These are phyloP conservation scores for Fusarium sp. DNA, from an alignment of 2,329 filamentous ascomycete genomes.

Conservation along the genomic window DNA sequence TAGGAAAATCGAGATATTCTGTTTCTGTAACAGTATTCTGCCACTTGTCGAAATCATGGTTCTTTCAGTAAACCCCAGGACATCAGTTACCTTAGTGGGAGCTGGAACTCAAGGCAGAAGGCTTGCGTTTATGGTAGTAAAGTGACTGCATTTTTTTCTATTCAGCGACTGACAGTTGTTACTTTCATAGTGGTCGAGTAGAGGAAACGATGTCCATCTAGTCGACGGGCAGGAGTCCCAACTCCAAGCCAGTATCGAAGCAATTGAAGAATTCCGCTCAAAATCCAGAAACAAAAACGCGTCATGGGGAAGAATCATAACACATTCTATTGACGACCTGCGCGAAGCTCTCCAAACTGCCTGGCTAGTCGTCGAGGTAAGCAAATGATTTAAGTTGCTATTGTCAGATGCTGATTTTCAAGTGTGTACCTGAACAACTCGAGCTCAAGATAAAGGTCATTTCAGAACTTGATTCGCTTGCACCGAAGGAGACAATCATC, in stretches of 20 bases:
- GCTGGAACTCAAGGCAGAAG: conserved; percentile 52
- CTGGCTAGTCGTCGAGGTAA: conserved; percentile 51
- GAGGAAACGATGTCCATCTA: conserved; percentile 49
- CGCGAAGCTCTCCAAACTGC: conserved; percentile 37
- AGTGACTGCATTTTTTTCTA: no score
- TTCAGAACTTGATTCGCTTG: conserved; percentile 54
- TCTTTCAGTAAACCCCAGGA: conserved; percentile 23
- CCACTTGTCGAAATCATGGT: conserved; percentile 20
- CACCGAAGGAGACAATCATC: conserved; percentile 55
- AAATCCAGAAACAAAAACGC: neutral
- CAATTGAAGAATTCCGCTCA: conserved; percentile 45
- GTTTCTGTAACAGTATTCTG: neutral
- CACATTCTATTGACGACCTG: conserved; percentile 37
- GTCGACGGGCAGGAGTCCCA: conserved; percentile 48
- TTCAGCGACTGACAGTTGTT: neutral
- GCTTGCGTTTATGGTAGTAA: conserved; percentile 37
- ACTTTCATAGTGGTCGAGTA: conserved; percentile 49
- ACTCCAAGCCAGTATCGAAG: conserved; percentile 47
- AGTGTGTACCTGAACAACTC: conserved; percentile 61
- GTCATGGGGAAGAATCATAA: conserved; percentile 43
- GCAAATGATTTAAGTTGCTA: rapidly evolving
- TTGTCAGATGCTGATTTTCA: conserved; percentile 1
- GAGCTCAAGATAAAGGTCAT: conserved; percentile 58
- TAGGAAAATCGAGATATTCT: rapidly evolving
- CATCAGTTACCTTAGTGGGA: conserved; percentile 47